These are phyloP conservation scores for Fusarium guadeloupense DNA, from an alignment of 2,329 filamentous ascomycete species.

Conservation along the genomic window DNA sequence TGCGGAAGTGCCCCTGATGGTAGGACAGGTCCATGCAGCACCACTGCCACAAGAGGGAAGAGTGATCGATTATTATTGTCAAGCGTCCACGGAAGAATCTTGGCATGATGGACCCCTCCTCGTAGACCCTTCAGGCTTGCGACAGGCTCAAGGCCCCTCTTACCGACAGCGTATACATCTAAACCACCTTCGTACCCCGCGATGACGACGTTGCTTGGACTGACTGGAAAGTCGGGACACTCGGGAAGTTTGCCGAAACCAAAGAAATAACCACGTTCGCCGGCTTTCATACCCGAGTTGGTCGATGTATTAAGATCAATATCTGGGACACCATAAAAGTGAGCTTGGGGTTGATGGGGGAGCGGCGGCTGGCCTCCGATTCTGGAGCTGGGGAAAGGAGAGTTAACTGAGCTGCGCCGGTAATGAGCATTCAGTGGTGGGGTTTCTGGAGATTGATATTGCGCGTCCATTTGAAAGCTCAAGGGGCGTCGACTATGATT, in stretches of 20 bases:
- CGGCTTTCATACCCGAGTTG: constrained; percentile 66
- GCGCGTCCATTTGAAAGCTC: constrained; percentile 64
- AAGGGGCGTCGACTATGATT: constrained; percentile 55
- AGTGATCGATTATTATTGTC: constrained; percentile 62
- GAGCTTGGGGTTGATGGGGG: constrained; percentile 78
- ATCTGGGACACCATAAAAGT: constrained; percentile 80
- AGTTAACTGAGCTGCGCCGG: constrained; percentile 61
- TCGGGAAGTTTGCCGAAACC: constrained; percentile 77
- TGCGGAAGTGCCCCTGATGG: constrained; percentile 53
- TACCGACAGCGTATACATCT: constrained; percentile 77
- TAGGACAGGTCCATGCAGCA: constrained; percentile 79
- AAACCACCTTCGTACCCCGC: constrained; percentile 83
- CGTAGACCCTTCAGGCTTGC: constrained; percentile 78
- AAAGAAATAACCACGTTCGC: constrained; percentile 79
- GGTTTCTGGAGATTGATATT: constrained; percentile 54
- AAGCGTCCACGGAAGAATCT: constrained; percentile 77
- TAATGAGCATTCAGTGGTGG: constrained; percentile 49
- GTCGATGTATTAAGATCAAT: constrained; percentile 73
- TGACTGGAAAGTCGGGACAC: constrained; percentile 49
- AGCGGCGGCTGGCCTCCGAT: constrained; percentile 67
- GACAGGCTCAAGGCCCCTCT: constrained; percentile 74
- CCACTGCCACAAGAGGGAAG: constrained; percentile 80
- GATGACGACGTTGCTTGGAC: constrained; percentile 72
- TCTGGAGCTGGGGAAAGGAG: constrained; percentile 58
- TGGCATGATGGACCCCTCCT: constrained; percentile 83